Conservation (phyloP, 768 basidiomycete species). For the Kwoniella bestiolae region DNA sequence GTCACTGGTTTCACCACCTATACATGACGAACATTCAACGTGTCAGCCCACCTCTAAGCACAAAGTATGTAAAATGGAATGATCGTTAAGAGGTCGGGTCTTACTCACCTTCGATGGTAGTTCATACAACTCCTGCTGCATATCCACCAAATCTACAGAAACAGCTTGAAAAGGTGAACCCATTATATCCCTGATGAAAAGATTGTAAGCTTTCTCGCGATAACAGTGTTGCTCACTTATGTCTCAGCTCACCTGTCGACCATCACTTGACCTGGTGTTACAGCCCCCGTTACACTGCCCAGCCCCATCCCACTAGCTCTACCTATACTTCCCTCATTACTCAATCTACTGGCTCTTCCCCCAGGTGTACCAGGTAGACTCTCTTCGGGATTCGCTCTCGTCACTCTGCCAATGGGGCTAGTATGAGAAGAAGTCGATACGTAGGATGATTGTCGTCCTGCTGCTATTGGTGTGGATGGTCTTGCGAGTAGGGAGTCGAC, state of each 20-base stretch:
- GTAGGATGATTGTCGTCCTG: constrained; percentile 50
- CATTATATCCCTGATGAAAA: constrained; percentile 22
- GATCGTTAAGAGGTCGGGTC: constrained; percentile 10
- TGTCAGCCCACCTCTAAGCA: background rate
- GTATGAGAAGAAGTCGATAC: constrained; percentile 16
- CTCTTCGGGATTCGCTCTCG: constrained; percentile 23
- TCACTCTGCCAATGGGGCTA: constrained; percentile 41
- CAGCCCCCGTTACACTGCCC: constrained; percentile 11
- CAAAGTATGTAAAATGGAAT: background rate
- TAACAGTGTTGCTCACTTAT: background rate
- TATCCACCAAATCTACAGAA: constrained; percentile 76
- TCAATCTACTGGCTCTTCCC: constrained; percentile 36
- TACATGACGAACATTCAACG: background rate
- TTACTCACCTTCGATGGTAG: constrained; percentile 75
- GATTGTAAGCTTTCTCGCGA: constrained; percentile 5
- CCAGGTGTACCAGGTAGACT: constrained; percentile 39
- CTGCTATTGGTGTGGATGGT: constrained; percentile 44
- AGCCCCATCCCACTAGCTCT: constrained; percentile 20
- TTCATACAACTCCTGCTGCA: constrained; percentile 88
- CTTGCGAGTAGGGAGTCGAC: constrained; percentile 65
- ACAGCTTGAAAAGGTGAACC: constrained; percentile 60
- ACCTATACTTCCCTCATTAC: constrained; percentile 30
- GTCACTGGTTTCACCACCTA: constrained; percentile 44
- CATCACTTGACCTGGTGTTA: constrained; percentile 15
- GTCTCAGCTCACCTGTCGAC: constrained; percentile 31